Evolutionary conservation across 2,329 filamentous ascomycete genomes (phyloP), one percentile per base, ranked within the genome.

Genomic region (Phyllosticta citrichinensis): DNA sequence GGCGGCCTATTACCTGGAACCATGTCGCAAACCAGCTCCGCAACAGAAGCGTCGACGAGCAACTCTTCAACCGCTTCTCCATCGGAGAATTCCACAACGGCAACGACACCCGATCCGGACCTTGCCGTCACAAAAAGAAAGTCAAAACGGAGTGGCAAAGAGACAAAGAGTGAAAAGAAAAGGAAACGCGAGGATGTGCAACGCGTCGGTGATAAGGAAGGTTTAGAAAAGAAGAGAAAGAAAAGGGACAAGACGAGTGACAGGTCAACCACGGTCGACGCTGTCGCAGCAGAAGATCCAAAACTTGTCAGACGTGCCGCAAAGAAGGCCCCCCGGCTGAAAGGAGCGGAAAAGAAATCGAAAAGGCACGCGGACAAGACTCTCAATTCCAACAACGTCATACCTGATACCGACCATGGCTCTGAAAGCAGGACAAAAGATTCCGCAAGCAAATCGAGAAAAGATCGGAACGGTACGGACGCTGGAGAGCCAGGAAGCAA

Each of bases 1-100:
- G 94, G 94, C 9, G 88, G 91, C 60, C 78, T 85, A 22, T 79
- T 97, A 61, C 79, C 83, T 51, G 91, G 92, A 2, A 95, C 91
- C 2, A 74, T 90, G 63, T 67, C 65, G 1, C 57, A 65, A 22
- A 35, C 4, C 20, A 55, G 35, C 52, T 19, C 25, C 14, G 40
- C 12, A 10, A 35, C 24, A 17, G 55, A 27, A 17, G 27, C 30
- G 12, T 50, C 54, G 24, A 35, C 61, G 20, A 58, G 30, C 56
- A 58, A 25, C 35, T 56, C 40, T 1, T 55, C 53, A 3, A 35
- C 56, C 47, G 20, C 60, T 17, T 63, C 63, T 58, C 65, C 5
- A 66, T 66, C 24, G 63, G 65, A 47, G 57, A 62, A 24, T 68
- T 63, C 64, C 11, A 62, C 63, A 27, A 47, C 56, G 14, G 62